These are phyloP conservation scores for Nemania sp. DNA, from an alignment of 2,329 filamentous ascomycete species.

Conservation along the genomic window DNA sequence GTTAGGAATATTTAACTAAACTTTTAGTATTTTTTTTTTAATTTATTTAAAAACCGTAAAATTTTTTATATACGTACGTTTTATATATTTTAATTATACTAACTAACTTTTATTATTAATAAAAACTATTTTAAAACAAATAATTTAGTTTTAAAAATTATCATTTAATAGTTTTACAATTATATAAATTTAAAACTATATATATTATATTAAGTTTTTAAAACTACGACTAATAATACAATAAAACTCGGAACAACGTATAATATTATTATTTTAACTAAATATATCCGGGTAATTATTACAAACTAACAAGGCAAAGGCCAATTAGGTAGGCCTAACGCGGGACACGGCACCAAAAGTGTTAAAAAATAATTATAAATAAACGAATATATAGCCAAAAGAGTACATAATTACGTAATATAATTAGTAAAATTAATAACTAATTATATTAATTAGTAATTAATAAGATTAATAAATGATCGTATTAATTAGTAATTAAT, in stretches of 20 bases:
- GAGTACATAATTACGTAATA: too few relatives aligned
- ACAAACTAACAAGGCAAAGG: too few relatives aligned
- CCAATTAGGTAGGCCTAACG: too few relatives aligned
- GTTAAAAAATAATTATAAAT: too few relatives aligned
- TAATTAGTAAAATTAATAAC: too few relatives aligned
- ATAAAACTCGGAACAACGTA: neutral
- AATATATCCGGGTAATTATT: neutral
- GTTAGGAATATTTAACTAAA: neutral
- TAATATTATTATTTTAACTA: neutral
- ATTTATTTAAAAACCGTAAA: too few relatives aligned
- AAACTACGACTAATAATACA: neutral
- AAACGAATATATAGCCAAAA: too few relatives aligned
- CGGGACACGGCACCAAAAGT: too few relatives aligned
- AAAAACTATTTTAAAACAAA: slow-evolving; percentile 3
- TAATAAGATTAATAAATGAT: too few relatives aligned
- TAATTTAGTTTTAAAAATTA: neutral
- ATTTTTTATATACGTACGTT: too few relatives aligned
- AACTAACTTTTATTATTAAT: neutral
- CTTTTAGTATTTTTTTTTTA: neutral
- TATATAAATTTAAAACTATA: slow-evolving; percentile 1
- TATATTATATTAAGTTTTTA: neutral
- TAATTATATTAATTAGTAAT: too few relatives aligned
- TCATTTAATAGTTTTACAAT: neutral
- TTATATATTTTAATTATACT: neutral
- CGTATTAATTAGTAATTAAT: too few relatives aligned